These are phyloP conservation scores for Chondrus crispus DNA, from an alignment of 23 red algal genomes.

Conservation along the genomic window DNA sequence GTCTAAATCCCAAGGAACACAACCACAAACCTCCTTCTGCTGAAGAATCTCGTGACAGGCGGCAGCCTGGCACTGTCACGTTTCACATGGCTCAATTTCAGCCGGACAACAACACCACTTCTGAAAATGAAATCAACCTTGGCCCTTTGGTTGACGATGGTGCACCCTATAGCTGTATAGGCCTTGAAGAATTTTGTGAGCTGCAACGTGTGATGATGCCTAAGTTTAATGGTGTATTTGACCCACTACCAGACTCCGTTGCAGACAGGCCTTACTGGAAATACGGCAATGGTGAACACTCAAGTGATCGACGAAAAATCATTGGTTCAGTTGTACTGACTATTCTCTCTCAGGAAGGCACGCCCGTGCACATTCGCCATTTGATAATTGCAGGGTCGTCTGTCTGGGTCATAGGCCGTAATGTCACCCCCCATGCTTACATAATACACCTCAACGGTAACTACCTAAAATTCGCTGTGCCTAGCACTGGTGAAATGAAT, in stretches of 20 bases:
- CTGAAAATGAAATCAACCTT: background rate
- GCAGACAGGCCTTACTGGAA: conserved; percentile 17
- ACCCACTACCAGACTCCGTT: background rate
- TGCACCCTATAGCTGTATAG: conserved; percentile 25
- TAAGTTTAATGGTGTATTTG: background rate
- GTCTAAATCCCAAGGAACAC: no score
- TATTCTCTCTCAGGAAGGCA: background rate
- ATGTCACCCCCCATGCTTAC: background rate
- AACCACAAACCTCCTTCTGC: no score
- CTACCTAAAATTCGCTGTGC: background rate
- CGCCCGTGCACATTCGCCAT: background rate
- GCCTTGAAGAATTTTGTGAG: background rate
- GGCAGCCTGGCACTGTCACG: no score
- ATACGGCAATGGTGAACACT: conserved; percentile 33
- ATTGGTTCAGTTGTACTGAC: background rate
- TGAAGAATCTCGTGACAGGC: no score
- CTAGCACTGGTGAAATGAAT: background rate
- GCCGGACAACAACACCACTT: background rate
- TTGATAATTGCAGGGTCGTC: conserved; percentile 7
- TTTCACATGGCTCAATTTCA: background rate
- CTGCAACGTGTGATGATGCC: background rate
- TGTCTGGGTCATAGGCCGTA: background rate
- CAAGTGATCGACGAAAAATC: background rate
- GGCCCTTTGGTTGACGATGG: conserved; percentile 27
- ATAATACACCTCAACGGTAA: background rate